These are phyloP conservation scores for Exserohilum turcica DNA, from an alignment of 2,329 filamentous ascomycete species.

Conservation along the genomic window DNA sequence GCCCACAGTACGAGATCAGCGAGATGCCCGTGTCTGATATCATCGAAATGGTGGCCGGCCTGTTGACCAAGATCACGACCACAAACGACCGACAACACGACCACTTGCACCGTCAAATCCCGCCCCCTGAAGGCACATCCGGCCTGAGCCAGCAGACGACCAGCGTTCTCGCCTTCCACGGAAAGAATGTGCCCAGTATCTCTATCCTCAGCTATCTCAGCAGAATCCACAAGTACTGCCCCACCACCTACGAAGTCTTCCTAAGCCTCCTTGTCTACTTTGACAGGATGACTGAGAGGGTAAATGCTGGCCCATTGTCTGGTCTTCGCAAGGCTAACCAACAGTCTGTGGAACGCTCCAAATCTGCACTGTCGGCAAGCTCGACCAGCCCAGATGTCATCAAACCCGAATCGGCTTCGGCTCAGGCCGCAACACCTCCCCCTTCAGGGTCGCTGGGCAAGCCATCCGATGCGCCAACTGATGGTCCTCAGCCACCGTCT, in stretches of 20 bases:
- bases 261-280: slow-evolving; percentile 95
- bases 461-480: slow-evolving; percentile 37
- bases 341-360: slow-evolving; percentile 49
- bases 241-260: slow-evolving; percentile 97
- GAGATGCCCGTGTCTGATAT: slow-evolving; percentile 96
- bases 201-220: slow-evolving; percentile 95
- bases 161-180: slow-evolving; percentile 91
- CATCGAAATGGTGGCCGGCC: slow-evolving; percentile 97
- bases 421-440: slow-evolving; percentile 55
- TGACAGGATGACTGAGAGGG: slow-evolving; percentile 96
- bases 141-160: slow-evolving; percentile 67
- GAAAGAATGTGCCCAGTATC: slow-evolving; percentile 96
- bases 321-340: slow-evolving; percentile 62
- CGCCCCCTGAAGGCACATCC: slow-evolving; percentile 63
- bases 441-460: slow-evolving; percentile 56
- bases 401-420: slow-evolving; percentile 34
- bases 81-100: slow-evolving; percentile 96
- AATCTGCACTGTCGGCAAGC: slow-evolving; percentile 38
- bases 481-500: slow-evolving; percentile 43
- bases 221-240: slow-evolving; percentile 98
- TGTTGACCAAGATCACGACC: slow-evolving; percentile 95
- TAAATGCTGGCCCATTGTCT: slow-evolving; percentile 80
- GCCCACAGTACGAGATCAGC: slow-evolving; percentile 86
- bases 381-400: slow-evolving; percentile 31
- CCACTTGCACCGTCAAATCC: slow-evolving; percentile 77